Percentiles rank a stretch among this genome's conserved stretches.
Conservation (phyloP, 306 rosid species). For the Vigna mungo region DNA sequence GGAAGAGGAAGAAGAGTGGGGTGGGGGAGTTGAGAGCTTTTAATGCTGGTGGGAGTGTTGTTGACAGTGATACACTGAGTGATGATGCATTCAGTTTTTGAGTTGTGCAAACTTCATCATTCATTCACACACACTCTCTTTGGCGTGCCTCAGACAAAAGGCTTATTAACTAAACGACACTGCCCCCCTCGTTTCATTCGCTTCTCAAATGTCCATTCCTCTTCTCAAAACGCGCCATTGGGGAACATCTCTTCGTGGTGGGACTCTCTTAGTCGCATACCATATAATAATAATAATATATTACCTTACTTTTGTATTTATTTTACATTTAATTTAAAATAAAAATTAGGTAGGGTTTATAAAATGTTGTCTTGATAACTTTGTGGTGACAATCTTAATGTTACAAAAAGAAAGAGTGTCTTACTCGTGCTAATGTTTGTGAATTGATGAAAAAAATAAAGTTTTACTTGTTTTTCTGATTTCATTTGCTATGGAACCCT, state of each 20-base stretch:
- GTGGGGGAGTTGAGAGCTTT: conserved; percentile 39
- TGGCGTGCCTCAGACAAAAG: conserved; percentile 15
- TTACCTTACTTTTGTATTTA: background rate
- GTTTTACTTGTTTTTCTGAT: too few relatives aligned
- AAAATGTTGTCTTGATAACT: conserved; percentile 17
- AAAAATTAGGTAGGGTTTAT: background rate
- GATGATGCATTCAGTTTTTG: conserved; percentile 26
- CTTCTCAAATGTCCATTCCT: background rate
- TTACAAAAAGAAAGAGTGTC: background rate
- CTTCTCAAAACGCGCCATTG: background rate
- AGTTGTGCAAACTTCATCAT: conserved; percentile 20
- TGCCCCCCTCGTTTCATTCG: conserved; percentile 21
- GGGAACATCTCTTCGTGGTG: conserved; percentile 21
- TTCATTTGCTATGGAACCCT: too few relatives aligned
- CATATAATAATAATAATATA: background rate
- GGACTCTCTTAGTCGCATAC: background rate
- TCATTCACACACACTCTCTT: background rate
- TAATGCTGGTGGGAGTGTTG: conserved; percentile 44
- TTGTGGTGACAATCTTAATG: background rate
- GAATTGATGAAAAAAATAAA: background rate
- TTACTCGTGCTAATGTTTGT: background rate
- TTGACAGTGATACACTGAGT: conserved; percentile 41
- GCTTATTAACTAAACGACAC: conserved; percentile 22
- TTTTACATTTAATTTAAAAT: background rate
- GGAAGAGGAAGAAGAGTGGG: too few relatives aligned